phyloP scores from a whole-genome alignment of 2,329 filamentous ascomycete genomes.

The Aspergillus neotritici region DNA sequence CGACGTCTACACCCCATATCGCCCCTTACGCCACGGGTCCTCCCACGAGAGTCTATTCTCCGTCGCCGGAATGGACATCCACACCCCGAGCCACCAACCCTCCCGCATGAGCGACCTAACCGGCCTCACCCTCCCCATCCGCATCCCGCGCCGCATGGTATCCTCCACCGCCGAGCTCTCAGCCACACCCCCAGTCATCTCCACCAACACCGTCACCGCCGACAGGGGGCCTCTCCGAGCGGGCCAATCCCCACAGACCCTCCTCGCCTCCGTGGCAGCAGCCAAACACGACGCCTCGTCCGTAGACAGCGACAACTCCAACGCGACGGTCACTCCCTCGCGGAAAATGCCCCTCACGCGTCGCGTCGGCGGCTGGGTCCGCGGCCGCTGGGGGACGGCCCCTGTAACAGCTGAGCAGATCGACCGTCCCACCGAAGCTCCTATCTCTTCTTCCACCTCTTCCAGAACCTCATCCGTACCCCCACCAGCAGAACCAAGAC shows the following conservation, averaged over 20 bases:
- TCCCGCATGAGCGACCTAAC: constrained; percentile 62
- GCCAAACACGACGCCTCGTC: constrained; percentile 19
- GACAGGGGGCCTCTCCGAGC: constrained; percentile 23
- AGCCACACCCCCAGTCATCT: constrained; percentile 35
- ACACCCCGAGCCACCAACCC: constrained; percentile 69
- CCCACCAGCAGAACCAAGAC: constrained; percentile 49
- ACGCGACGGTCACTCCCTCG: constrained; percentile 15
- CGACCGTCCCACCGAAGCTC: constrained; percentile 3
- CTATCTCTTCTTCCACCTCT: constrained; percentile 13
- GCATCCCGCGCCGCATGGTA: constrained; percentile 45
- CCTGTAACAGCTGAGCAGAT: constrained; percentile 28
- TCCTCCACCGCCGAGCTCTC: constrained; percentile 39
- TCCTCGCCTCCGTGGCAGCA: constrained; percentile 35
- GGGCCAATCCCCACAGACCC: constrained; percentile 25
- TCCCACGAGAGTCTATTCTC: constrained; percentile 91
- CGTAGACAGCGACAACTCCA: constrained; percentile 18
- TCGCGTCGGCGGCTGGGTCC: constrained; percentile 61
- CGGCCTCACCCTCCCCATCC: constrained; percentile 37
- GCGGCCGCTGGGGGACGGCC: constrained; percentile 56
- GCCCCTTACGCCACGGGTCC: constrained; percentile 56
- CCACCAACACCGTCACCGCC: constrained; percentile 32
- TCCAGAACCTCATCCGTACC: constrained; percentile 39
- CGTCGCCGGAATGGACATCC: constrained; percentile 80
- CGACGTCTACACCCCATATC: constrained; percentile 28
- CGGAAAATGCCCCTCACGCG: constrained; percentile 41